A percentile compares a stretch with the other conserved stretches of the same genome.
These are phyloP conservation scores for Quercus cerris DNA, from an alignment of 306 rosid species.

Conservation along the genomic window DNA sequence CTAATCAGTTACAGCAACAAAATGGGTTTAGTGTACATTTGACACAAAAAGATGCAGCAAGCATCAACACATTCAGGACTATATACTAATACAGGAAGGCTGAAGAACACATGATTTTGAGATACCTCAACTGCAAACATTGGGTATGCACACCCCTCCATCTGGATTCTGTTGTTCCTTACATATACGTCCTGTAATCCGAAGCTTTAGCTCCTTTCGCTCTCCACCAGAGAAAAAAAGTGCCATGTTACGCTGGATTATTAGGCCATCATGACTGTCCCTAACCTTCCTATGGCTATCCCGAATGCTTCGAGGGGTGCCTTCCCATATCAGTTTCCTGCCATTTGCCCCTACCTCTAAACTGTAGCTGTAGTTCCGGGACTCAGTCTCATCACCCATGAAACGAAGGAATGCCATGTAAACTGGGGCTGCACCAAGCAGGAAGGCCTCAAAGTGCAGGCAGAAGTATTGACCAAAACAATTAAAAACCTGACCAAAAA, in stretches of 20 bases:
- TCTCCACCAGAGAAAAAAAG: conserved; percentile 34
- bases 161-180: conserved; percentile 15
- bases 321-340: conserved; percentile 30
- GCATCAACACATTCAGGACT: not conserved
- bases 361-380: conserved; percentile 28
- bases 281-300: conserved; percentile 25
- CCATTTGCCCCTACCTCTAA: conserved; percentile 36
- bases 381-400: conserved; percentile 30
- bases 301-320: conserved; percentile 29
- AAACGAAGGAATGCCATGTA: conserved; percentile 32
- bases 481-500: conserved; percentile 14
- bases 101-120: not conserved
- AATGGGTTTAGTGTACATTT: not conserved
- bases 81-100: too few relatives aligned
- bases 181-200: conserved; percentile 24
- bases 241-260: conserved; percentile 30
- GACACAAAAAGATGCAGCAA: not conserved
- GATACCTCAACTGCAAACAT: not conserved
- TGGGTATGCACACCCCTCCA: conserved; percentile 3
- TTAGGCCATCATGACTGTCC: conserved; percentile 30
- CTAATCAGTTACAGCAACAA: not conserved
- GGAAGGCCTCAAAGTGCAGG: conserved; percentile 45
- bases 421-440: conserved; percentile 36
- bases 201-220: conserved; percentile 29
- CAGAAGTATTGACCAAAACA: conserved; percentile 30